These are phyloP conservation scores for Lunasporangiospora selenospora DNA, from an alignment of 192 early-diverging fungal genomes.

Conservation along the genomic window DNA sequence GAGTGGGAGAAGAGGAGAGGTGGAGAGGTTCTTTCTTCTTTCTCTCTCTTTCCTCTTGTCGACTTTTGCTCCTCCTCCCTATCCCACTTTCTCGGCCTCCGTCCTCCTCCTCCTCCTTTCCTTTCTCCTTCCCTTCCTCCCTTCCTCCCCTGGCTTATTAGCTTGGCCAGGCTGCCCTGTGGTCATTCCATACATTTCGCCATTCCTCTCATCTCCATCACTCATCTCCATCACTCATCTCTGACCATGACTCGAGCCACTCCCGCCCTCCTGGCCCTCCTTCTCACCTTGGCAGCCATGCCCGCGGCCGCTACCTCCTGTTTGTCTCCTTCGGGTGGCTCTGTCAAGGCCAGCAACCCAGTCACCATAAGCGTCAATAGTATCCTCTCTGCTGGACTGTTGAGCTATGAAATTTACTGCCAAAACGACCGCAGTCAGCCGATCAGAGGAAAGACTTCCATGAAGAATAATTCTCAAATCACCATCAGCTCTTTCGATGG, in stretches of 20 bases:
- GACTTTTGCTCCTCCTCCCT: background rate
- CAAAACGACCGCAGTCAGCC: no score
- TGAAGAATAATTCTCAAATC: constrained; percentile 17
- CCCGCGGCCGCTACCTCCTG: constrained; percentile 13
- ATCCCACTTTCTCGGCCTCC: background rate
- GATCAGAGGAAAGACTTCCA: no score
- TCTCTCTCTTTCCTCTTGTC: background rate
- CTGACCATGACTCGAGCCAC: constrained; percentile 3
- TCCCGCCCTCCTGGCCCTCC: constrained; percentile 6
- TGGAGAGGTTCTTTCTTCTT: background rate
- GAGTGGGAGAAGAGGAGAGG: no score
- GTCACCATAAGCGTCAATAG: constrained; percentile 8
- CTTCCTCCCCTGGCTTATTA: background rate
- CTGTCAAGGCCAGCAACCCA: constrained; percentile 14
- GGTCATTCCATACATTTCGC: no score
- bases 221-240: background rate
- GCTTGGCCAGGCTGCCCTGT: no score
- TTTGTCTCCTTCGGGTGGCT: constrained; percentile 15
- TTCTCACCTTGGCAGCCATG: no score
- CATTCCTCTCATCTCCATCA: background rate
- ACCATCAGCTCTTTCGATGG: constrained; percentile 9
- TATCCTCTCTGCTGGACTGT: constrained; percentile 5
- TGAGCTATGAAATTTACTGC: constrained; percentile 16
- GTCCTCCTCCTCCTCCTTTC: background rate
- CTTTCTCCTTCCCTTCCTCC: background rate